Base-by-base conservation (phyloP, 164 flowering plant species). In the Vitis rupestris region DNA sequence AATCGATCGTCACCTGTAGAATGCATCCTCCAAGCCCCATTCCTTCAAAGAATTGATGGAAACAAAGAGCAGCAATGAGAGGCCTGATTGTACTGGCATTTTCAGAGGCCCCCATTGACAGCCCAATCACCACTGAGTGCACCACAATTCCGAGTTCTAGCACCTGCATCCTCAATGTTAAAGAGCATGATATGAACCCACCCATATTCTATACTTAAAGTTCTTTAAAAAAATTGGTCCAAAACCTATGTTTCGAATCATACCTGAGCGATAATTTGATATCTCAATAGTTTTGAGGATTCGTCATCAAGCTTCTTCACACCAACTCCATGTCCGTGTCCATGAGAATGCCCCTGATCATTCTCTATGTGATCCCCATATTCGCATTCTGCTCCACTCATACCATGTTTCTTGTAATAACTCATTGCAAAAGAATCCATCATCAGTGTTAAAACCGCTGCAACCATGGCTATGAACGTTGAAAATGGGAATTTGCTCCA, bases 401-500 rank as follows among this genome's bases (percentile, higher is more conserved):
- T 10, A 6, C 12, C 61, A 16, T 12, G 14, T 3, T 64, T 77
- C 67, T 47, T 64, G 53, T 72, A 72, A 14, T 15, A 53, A 64
- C 79, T 80, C 75, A 75, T 69, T 8, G 81, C 74, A 50, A 82
- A 54, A 0, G 83, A 79, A 30, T 85, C 88, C 17, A 85, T 70
- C 82, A 81, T 81, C 9, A 85, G 77, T 2, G 88, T 81, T 23
- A 71, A 3, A 3, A 82, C 19, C 3, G 81, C 79, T 4, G 83
- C 76, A 3, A 81, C 27, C 86, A 81, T 85, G 1, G 86, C 82
- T 0, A 82, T 78, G 17, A 85, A 85, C 0, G 78, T 73, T 3
- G 85, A 61, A 68, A 83, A 79, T 1, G 85, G 86, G 58, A 77
- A 85, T 66, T 73, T 74, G 16, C 59, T 58, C 84, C 85, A 83